Conservation (phyloP, 1,284 basidiomycete species). For the Sanghuangporus weigelae region DNA sequence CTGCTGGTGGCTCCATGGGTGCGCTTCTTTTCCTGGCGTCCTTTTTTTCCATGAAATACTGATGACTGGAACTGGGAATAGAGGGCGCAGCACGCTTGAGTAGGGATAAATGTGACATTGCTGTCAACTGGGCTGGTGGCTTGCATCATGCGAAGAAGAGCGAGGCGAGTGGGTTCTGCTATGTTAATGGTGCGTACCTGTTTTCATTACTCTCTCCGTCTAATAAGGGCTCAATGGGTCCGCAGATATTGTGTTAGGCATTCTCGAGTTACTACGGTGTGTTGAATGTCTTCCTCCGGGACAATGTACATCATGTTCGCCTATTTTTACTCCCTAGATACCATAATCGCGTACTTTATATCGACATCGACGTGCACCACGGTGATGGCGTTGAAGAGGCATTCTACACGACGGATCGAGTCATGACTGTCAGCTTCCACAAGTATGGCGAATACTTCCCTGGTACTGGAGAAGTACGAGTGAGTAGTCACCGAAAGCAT, state of each 20-base stretch:
- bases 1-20: slow-evolving; percentile 99
- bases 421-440: slow-evolving; percentile 98
- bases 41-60: neutral
- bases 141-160: slow-evolving; percentile 98
- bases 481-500: slow-evolving; percentile 32
- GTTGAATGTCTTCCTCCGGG: slow-evolving; percentile 15
- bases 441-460: slow-evolving; percentile 99
- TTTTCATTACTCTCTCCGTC: neutral
- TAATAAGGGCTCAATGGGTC: neutral
- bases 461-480: slow-evolving; percentile 92
- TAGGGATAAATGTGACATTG: slow-evolving; percentile 97
- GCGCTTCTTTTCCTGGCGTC: slow-evolving; percentile 24
- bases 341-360: slow-evolving; percentile 93
- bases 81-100: slow-evolving; percentile 96
- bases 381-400: slow-evolving; percentile 99
- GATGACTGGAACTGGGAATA: slow-evolving; percentile 27
- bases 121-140: slow-evolving; percentile 98
- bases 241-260: slow-evolving; percentile 93
- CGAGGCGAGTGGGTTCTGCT: slow-evolving; percentile 98
- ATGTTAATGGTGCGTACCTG: slow-evolving; percentile 77
- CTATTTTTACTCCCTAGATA: slow-evolving; percentile 50
- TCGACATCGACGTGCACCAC: slow-evolving; percentile 99
- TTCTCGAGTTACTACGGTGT: slow-evolving; percentile 87
- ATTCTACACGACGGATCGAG: slow-evolving; percentile 97
- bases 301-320: neutral